Evolutionary conservation across 2,329 filamentous ascomycete species (phyloP).

Genomic region (Pseudogymnoascus sp.): DNA sequence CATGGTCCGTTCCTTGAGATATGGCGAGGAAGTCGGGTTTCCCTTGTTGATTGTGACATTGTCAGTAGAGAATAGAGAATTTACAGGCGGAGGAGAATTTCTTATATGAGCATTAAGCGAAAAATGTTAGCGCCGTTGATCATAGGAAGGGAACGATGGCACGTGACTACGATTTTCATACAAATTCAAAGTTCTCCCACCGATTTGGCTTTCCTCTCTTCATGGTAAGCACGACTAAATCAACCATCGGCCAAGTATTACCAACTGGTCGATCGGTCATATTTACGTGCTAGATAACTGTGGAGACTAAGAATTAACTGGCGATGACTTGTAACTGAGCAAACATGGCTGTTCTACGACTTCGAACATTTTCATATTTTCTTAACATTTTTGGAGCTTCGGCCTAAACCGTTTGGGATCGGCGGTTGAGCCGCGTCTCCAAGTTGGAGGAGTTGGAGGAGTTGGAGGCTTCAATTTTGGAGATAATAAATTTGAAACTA

Average conservation of each 20-base stretch:
- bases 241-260: slow-evolving; percentile 23
- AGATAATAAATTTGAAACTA: not conserved
- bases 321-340: not conserved
- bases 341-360: not conserved
- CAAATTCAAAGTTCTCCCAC: not conserved
- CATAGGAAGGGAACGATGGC: not conserved
- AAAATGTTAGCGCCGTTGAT: slow-evolving; percentile 12
- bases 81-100: not conserved
- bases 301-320: not conserved
- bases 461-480: not conserved
- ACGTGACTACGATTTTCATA: not conserved
- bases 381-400: not conserved
- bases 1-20: not conserved
- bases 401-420: not conserved
- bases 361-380: slow-evolving; percentile 6
- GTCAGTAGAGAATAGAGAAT: not conserved
- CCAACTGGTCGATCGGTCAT: slow-evolving; percentile 25
- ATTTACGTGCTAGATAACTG: slow-evolving; percentile 24
- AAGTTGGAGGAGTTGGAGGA: not conserved
- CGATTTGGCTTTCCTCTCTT: slow-evolving; percentile 13
- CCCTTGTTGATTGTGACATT: slow-evolving; percentile 1
- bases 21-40: not conserved
- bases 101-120: slow-evolving; percentile 9
- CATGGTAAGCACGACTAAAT: slow-evolving; percentile 25
- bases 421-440: not conserved